phyloP scores from a whole-genome alignment of 2,329 filamentous ascomycete genomes.

The Aspergillus sp. region DNA sequence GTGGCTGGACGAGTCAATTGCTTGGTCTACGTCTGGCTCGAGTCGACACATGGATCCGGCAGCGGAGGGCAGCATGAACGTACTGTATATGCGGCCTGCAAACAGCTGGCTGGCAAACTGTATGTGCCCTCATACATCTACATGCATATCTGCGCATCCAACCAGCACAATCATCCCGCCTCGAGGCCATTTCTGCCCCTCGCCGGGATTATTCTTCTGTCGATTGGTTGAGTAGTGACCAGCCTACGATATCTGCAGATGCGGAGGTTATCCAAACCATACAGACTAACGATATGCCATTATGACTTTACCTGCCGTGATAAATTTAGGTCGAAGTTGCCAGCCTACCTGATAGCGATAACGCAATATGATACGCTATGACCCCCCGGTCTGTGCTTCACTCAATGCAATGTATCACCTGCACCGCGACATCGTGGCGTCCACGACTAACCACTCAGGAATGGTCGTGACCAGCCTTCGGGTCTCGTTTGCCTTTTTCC shows the following conservation, averaged over 20 bases:
- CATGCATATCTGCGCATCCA: no score
- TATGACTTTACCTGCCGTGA: background rate
- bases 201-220: no score
- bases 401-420: background rate
- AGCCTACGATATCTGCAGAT: no score
- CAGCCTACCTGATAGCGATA: background rate
- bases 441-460: background rate
- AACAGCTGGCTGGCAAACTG: no score
- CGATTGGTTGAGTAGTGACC: no score
- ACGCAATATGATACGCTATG: background rate
- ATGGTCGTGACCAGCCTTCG: background rate
- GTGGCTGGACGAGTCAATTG: background rate
- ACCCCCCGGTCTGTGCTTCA: background rate
- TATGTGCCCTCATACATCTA: no score
- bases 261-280: no score
- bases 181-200: no score
- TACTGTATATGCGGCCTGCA: background rate
- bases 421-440: background rate
- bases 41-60: no score
- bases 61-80: background rate
- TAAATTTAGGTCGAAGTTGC: background rate
- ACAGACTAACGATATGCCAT: background rate
- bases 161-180: no score
- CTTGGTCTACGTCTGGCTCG: background rate
- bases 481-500: background rate